A percentile compares a stretch with the other conserved stretches of the same genome.
Evolutionary conservation across 1,284 basidiomycete species (phyloP).

Genomic region (Ganoderma sinense): DNA sequence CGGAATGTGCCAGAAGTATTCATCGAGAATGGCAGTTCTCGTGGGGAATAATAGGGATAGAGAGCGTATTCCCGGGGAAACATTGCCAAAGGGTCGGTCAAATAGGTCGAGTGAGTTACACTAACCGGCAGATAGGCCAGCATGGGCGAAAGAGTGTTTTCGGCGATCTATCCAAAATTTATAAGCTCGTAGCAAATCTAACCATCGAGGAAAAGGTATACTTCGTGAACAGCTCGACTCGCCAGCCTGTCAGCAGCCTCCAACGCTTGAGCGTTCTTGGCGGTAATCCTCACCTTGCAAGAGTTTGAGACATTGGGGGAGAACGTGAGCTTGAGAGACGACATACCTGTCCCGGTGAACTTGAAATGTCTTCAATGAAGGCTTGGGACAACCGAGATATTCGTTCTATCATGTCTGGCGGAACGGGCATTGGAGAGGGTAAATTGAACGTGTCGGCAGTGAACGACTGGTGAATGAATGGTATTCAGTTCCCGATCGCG

Average conservation of each 20-base stretch:
- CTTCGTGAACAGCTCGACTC: conserved; percentile 59
- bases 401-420: conserved; percentile 56
- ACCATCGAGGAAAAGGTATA: conserved; percentile 36
- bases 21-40: conserved; percentile 56
- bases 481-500: not conserved
- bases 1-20: conserved; percentile 58
- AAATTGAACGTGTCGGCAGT: conserved; percentile 55
- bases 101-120: conserved; percentile 26
- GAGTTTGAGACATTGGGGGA: not conserved
- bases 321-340: not conserved
- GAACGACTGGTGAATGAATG: conserved; percentile 52
- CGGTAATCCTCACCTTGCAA: conserved; percentile 62
- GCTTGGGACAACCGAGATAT: conserved; percentile 74
- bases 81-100: conserved; percentile 24
- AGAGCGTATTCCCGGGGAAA: conserved; percentile 56
- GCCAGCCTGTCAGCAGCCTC: conserved; percentile 59
- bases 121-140: conserved; percentile 49
- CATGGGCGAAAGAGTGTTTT: conserved; percentile 34
- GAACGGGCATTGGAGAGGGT: conserved; percentile 51
- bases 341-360: conserved; percentile 51
- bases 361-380: conserved; percentile 59
- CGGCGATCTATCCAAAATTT: conserved; percentile 31
- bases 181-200: conserved; percentile 1
- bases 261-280: conserved; percentile 50
- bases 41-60: conserved; percentile 67